A percentile compares a stretch with the other conserved stretches of the same genome.
Conservation (phyloP, 345 rosid genomes). For the Cardamine chenopodiifolia region DNA sequence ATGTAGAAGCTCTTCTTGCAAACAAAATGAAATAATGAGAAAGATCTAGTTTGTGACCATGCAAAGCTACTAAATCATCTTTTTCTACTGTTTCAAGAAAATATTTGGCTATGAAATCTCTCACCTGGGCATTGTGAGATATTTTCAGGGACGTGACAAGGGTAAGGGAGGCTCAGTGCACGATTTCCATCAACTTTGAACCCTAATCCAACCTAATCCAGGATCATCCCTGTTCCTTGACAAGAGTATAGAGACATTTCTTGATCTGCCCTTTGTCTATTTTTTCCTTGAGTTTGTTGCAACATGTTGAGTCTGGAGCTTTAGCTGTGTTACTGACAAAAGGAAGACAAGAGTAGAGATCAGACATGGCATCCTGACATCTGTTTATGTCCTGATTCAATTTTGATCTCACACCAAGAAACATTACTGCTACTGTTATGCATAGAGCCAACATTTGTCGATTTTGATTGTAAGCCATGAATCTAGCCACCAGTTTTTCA, state of each 20-base stretch:
- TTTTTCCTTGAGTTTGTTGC: constrained; percentile 35
- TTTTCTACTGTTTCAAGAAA: neutral
- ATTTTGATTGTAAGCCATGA: constrained; percentile 36
- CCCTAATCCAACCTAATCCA: constrained; percentile 45
- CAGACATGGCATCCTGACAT: constrained; percentile 44
- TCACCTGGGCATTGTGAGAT: constrained; percentile 49
- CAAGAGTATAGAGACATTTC: constrained; percentile 48
- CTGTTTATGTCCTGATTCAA: constrained; percentile 43
- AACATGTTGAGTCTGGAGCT: constrained; percentile 48
- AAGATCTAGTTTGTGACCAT: constrained; percentile 2
- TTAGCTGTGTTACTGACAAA: constrained; percentile 43
- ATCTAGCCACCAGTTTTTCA: neutral
- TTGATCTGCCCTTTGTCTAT: constrained; percentile 45
- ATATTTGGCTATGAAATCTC: neutral
- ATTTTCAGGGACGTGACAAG: constrained; percentile 46
- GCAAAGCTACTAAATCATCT: neutral
- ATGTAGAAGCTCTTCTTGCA: constrained; percentile 48
- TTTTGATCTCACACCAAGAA: constrained; percentile 44
- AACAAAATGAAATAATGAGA: constrained; percentile 16
- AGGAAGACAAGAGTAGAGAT: constrained; percentile 49
- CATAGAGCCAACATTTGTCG: constrained; percentile 15
- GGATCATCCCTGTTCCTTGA: constrained; percentile 50
- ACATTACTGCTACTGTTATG: constrained; percentile 34
- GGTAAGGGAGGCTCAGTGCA: constrained; percentile 47
- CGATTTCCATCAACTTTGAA: constrained; percentile 50